Evolutionary conservation across 345 rosid species (phyloP), one percentile per base, ranked within the genome.

Genomic region (Stellera chamaejasme): DNA sequence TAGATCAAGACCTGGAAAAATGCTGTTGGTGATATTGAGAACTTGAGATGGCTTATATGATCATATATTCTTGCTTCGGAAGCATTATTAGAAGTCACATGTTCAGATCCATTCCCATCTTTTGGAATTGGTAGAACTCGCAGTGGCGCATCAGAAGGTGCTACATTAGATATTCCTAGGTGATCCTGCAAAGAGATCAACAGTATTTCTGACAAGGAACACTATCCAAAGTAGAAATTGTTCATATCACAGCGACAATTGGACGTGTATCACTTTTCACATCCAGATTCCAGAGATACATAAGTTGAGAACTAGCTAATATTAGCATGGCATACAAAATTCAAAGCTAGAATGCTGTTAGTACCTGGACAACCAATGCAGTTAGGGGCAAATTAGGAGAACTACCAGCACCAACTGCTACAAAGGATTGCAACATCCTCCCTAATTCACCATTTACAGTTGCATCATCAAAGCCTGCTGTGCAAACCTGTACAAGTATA

Each of bases 21-120:
- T 7, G 99, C 96, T 26, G 97, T 82, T 54, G 99, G 97, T 43
- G 97, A 93, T 71, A 93, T 87, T 45, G 90, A 79, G 61, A 93
- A 89, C 49, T 62, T 71, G 58, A 87, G 96, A 69, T 83, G 78
- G 64, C 66, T 77, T 63, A 89, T 89, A 68, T 77, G 69, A 71
- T 93, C 97, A 60, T 83, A 96, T 54, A 93, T 93, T 69, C 96
- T 83, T 52, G 87, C 81, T 79, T 87, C 92, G 2, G 65, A 66
- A 46, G 63, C 59, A 55, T 71, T 70, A 67, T 57, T 60, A 48
- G 52, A 62, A 6, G 63, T 50, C 47, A 62, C 77, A 32, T 54
- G 59, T 44, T 66, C 60, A 54, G 73, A 27, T 13, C 46, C 75
- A 71, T 60, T 66, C 48, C 77, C 78, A 39, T 74, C 55, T 52